Percentiles rank a stretch among this genome's conserved stretches.
phyloP scores from a whole-genome alignment of 2,329 filamentous ascomycete species.

The Pseudocercospora crystallina region DNA sequence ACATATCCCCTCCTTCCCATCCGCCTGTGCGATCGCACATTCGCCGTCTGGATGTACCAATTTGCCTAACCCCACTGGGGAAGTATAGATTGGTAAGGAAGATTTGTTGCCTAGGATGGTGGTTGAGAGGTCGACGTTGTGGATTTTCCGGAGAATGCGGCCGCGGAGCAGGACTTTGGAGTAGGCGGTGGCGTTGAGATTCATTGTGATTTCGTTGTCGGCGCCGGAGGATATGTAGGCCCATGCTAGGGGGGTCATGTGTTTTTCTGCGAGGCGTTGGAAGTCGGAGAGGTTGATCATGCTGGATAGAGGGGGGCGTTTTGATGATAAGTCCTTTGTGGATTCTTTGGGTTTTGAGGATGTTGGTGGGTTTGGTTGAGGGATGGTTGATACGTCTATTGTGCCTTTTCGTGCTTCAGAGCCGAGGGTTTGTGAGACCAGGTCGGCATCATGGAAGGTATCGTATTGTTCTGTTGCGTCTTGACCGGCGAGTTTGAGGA shows the following conservation, averaged over 20 bases:
- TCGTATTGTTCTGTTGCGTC: constrained; percentile 56
- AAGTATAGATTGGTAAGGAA: constrained; percentile 37
- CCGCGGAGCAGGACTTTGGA: constrained; percentile 46
- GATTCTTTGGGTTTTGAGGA: background rate
- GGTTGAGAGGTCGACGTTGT: constrained; percentile 33
- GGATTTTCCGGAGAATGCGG: constrained; percentile 43
- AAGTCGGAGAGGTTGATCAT: constrained; percentile 49
- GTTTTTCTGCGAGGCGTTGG: constrained; percentile 38
- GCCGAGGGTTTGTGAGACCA: constrained; percentile 43
- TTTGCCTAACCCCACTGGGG: constrained; percentile 34
- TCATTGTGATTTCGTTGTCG: constrained; percentile 47
- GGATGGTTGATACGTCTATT: constrained; percentile 20
- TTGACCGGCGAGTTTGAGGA: constrained; percentile 52
- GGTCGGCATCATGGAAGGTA: constrained; percentile 49
- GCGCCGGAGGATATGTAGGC: constrained; percentile 49
- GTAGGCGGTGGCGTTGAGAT: constrained; percentile 41
- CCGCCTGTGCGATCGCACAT: constrained; percentile 30
- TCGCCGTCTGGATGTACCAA: constrained; percentile 36
- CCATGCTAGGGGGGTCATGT: constrained; percentile 39
- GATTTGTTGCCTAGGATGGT: constrained; percentile 32
- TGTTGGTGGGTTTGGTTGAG: constrained; percentile 3
- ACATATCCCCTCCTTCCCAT: constrained; percentile 28
- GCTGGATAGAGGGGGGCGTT: constrained; percentile 45
- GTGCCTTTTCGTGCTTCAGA: constrained; percentile 38
- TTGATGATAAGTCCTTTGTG: constrained; percentile 5